Evolutionary conservation across 1,284 basidiomycete species (phyloP).

Genomic region (Ustilago loliicola): DNA sequence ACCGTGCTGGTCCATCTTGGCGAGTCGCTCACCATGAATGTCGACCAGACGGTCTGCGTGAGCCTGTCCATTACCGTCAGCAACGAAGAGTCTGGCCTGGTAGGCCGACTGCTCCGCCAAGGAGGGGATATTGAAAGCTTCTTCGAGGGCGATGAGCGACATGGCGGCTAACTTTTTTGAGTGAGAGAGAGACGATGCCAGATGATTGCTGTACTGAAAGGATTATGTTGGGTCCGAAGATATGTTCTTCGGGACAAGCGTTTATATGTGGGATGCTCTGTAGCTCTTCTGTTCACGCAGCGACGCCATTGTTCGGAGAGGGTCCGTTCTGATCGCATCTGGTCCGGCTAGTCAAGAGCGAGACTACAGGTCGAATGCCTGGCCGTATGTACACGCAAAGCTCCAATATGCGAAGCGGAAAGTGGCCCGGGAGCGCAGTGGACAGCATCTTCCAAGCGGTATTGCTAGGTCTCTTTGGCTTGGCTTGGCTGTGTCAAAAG

Average conservation of each 20-base stretch:
- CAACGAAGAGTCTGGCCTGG: conserved; percentile 51
- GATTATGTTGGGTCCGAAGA: background rate
- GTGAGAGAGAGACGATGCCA: too few relatives aligned
- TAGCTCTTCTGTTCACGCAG: background rate
- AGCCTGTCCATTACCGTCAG: conserved; percentile 49
- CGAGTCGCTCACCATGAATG: conserved; percentile 59
- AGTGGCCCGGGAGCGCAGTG: conserved; percentile 13
- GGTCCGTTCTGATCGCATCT: conserved; percentile 20
- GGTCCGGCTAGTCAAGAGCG: conserved; percentile 12
- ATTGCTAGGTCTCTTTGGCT: background rate
- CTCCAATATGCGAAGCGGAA: background rate
- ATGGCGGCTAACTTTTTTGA: conserved; percentile 1
- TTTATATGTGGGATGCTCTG: background rate
- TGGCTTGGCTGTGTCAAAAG: background rate
- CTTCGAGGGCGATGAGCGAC: conserved; percentile 53
- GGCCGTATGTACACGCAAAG: background rate
- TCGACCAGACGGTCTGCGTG: conserved; percentile 54
- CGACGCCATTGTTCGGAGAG: conserved; percentile 9
- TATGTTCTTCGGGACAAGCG: background rate
- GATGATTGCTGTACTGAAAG: background rate
- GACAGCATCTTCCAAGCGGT: background rate
- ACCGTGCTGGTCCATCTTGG: conserved; percentile 63
- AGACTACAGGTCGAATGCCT: background rate
- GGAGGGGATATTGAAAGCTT: conserved; percentile 53
- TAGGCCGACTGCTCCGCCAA: conserved; percentile 53